Evolutionary conservation across 2,329 filamentous ascomycete genomes (phyloP).

Genomic region (Phaeophleospora eucalypticola): DNA sequence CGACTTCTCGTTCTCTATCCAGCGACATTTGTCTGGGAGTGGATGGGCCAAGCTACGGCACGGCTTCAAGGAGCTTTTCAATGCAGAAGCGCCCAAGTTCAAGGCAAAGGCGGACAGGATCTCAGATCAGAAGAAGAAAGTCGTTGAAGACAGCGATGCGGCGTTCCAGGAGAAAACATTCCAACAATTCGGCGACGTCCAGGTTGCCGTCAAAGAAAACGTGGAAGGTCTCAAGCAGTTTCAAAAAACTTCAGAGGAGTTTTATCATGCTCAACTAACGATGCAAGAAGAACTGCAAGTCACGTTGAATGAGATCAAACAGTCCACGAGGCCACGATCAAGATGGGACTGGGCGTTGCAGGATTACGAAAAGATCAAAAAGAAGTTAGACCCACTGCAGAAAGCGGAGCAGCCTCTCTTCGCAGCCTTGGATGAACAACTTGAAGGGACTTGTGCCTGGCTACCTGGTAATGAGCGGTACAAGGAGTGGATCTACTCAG

Average conservation of each 20-base stretch:
- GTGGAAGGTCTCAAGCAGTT: slow-evolving; percentile 11
- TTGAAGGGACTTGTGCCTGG: no score
- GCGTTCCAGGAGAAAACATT: slow-evolving; percentile 17
- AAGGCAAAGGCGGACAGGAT: slow-evolving; percentile 13
- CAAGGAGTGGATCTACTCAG: no score
- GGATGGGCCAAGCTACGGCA: slow-evolving; percentile 14
- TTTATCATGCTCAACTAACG: slow-evolving; percentile 6
- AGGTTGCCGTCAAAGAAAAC: slow-evolving; percentile 3
- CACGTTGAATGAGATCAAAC: slow-evolving; percentile 14
- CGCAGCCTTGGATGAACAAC: no score
- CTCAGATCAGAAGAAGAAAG: slow-evolving; percentile 12
- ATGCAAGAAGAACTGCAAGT: slow-evolving; percentile 5
- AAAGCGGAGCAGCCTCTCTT: no score
- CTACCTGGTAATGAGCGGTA: no score
- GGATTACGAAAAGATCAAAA: no score
- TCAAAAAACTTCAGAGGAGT: slow-evolving; percentile 9
- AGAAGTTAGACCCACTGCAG: no score
- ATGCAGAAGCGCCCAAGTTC: slow-evolving; percentile 14
- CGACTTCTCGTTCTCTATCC: slow-evolving; percentile 17
- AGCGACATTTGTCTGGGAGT: slow-evolving; percentile 12
- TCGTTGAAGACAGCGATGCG: slow-evolving; percentile 14
- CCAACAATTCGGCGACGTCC: slow-evolving; percentile 11
- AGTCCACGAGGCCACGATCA: no score
- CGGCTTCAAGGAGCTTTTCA: slow-evolving; percentile 19
- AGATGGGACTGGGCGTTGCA: no score